phyloP scores from a whole-genome alignment of 768 basidiomycete genomes.

The Xerocomellus chrysenteron region DNA sequence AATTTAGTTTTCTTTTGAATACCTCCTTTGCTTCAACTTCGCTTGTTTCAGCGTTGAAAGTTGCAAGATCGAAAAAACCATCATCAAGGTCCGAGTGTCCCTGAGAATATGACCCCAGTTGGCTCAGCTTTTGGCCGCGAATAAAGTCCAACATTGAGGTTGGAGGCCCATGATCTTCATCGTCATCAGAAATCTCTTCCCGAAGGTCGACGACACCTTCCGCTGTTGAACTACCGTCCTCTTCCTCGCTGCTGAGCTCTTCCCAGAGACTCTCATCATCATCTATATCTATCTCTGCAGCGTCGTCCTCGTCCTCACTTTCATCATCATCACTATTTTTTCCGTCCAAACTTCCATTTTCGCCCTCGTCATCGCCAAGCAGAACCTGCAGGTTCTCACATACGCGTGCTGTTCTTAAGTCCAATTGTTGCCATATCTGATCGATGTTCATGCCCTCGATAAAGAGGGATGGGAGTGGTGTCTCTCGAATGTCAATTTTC shows the following conservation, averaged over 20 bases:
- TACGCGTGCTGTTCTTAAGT: constrained; percentile 70
- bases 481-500: constrained; percentile 44
- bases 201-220: constrained; percentile 33
- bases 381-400: constrained; percentile 70
- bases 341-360: constrained; percentile 18
- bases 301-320: constrained; percentile 32
- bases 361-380: constrained; percentile 46
- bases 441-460: constrained; percentile 78
- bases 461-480: constrained; percentile 76
- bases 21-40: constrained; percentile 65
- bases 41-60: constrained; percentile 87
- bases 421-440: constrained; percentile 93
- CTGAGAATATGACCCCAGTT: constrained; percentile 18
- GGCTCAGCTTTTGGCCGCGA: constrained; percentile 22
- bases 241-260: constrained; percentile 24
- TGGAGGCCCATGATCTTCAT: constrained; percentile 28
- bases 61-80: constrained; percentile 82
- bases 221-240: constrained; percentile 27
- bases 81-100: constrained; percentile 69
- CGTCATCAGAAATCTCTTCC: constrained; percentile 40
- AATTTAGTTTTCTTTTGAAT: constrained; percentile 59
- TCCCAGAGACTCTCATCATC: constrained; percentile 27
- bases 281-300: constrained; percentile 30
- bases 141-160: constrained; percentile 28
- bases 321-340: constrained; percentile 20